phyloP scores from a whole-genome alignment of 768 basidiomycete species.

The Mycena olivaceomarginata region DNA sequence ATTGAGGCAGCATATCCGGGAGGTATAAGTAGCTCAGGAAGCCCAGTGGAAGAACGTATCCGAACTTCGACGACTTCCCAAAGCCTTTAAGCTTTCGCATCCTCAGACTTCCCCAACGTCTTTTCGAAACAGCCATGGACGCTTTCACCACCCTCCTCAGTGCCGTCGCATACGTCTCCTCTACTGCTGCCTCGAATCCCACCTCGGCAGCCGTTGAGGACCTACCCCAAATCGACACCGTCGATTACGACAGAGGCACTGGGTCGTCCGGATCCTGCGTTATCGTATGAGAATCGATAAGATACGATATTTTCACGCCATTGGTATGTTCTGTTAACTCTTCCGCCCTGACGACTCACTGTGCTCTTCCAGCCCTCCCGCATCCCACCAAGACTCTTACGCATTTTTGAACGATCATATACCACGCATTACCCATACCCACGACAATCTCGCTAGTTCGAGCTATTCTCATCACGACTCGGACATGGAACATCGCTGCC shows the following conservation, averaged over 20 bases:
- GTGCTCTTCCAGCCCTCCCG: not conserved
- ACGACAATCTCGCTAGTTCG: slow-evolving; percentile 22
- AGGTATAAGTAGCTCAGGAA: slow-evolving; percentile 15
- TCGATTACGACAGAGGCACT: slow-evolving; percentile 24
- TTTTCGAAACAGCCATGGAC: slow-evolving; percentile 29
- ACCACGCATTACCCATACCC: slow-evolving; percentile 19
- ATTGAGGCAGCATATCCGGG: not conserved
- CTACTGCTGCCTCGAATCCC: not conserved
- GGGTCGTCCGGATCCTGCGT: slow-evolving; percentile 37
- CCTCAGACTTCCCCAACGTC: slow-evolving; percentile 6
- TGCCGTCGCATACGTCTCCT: slow-evolving; percentile 28
- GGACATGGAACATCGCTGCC: not conserved
- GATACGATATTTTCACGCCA: not conserved
- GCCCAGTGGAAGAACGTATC: not conserved
- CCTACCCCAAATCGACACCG: slow-evolving; percentile 28
- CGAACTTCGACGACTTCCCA: slow-evolving; percentile 1
- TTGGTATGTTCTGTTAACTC: not conserved
- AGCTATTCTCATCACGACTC: not conserved
- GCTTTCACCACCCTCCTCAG: slow-evolving; percentile 34
- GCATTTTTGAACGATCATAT: not conserved
- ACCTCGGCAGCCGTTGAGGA: slow-evolving; percentile 29
- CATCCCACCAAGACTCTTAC: not conserved
- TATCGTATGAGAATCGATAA: slow-evolving; percentile 12
- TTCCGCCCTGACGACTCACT: not conserved
- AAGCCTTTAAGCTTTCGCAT: slow-evolving; percentile 5